Evolutionary conservation across 2,329 filamentous ascomycete species (phyloP).

Genomic region (Simplicillium aogashimaense): DNA sequence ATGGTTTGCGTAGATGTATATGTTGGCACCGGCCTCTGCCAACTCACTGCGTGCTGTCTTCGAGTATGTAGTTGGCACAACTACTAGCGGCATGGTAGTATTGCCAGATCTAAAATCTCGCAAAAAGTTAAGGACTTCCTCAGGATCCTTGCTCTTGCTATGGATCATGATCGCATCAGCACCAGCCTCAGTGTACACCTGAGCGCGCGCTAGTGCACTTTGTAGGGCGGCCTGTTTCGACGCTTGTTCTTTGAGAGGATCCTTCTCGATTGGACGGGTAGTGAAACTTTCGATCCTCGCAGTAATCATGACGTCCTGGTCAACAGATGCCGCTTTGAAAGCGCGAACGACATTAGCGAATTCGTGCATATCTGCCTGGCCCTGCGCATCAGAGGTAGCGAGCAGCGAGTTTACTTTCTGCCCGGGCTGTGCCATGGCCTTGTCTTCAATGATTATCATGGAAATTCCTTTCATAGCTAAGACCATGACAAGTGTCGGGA

Average conservation of each 20-base stretch:
- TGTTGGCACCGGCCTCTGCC: conserved; percentile 1
- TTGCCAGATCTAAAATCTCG: not conserved
- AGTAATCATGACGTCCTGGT: not conserved
- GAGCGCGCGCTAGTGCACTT: conserved; percentile 1
- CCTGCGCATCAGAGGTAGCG: conserved; percentile 1
- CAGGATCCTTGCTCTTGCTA: conserved; percentile 6
- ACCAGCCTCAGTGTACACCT: conserved; percentile 2
- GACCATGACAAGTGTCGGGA: not conserved
- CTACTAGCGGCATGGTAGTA: conserved; percentile 1
- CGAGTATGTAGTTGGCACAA: conserved; percentile 6
- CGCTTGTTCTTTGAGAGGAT: not conserved
- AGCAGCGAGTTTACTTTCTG: conserved; percentile 4
- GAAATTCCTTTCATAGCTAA: conserved; percentile 1
- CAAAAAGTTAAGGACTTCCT: conserved; percentile 4
- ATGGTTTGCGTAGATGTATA: conserved; percentile 8
- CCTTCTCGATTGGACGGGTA: not conserved
- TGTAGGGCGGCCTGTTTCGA: not conserved
- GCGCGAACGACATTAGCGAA: conserved; percentile 1
- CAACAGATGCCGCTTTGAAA: not conserved
- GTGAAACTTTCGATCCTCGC: conserved; percentile 6
- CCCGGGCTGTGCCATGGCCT: not conserved
- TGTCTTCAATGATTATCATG: conserved; percentile 6
- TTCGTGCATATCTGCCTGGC: conserved; percentile 4
- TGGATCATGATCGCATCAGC: conserved; percentile 7
- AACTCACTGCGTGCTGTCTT: not conserved